phyloP scores from a whole-genome alignment of 2,329 filamentous ascomycete genomes.

The Cyphellophora europaea region DNA sequence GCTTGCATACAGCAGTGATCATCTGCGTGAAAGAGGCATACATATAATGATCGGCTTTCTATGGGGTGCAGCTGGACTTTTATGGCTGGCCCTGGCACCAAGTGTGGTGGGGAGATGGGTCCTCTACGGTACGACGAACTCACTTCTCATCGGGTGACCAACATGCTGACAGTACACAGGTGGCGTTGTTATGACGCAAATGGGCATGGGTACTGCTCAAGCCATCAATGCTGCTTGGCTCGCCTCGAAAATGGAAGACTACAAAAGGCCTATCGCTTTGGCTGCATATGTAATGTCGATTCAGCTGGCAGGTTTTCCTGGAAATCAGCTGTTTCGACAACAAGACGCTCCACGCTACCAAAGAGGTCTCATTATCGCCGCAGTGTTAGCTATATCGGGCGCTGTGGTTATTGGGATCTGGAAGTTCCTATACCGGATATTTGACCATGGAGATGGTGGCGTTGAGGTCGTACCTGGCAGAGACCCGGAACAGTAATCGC shows the following conservation, averaged over 20 bases:
- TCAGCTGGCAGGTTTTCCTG: constrained; percentile 19
- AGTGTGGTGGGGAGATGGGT: constrained; percentile 15
- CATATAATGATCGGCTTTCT: constrained; percentile 18
- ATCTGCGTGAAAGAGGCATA: constrained; percentile 12
- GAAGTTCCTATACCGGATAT: constrained; percentile 8
- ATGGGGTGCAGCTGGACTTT: constrained; percentile 15
- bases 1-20: constrained; percentile 16
- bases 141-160: not conserved
- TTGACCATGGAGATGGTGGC: constrained; percentile 8
- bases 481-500: not conserved
- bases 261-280: constrained; percentile 19
- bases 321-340: constrained; percentile 16
- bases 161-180: constrained; percentile 7
- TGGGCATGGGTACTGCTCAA: constrained; percentile 13
- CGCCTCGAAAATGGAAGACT: constrained; percentile 19
- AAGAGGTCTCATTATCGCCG: constrained; percentile 9
- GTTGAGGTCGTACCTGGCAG: constrained; percentile 5
- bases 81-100: constrained; percentile 19
- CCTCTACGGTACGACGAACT: constrained; percentile 10
- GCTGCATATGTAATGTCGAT: constrained; percentile 21
- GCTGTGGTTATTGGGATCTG: constrained; percentile 6
- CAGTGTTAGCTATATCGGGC: constrained; percentile 7
- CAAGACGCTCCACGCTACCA: constrained; percentile 11
- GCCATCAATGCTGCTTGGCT: constrained; percentile 20
- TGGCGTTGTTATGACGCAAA: constrained; percentile 19